Evolutionary conservation across 345 rosid genomes (phyloP).

Genomic region (Populus deltoides): DNA sequence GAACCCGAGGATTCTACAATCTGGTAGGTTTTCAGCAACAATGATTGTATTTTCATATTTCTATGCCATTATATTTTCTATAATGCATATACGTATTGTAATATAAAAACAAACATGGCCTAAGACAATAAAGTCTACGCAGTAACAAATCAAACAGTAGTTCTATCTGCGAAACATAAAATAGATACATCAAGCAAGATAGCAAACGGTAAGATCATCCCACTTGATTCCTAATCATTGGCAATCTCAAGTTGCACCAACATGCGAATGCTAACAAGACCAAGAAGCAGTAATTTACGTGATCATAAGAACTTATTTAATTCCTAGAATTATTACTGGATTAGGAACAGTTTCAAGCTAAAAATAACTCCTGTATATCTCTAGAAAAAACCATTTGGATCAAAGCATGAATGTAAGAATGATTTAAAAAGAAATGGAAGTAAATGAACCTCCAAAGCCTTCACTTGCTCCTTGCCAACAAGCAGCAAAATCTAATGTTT

Average conservation of each 20-base stretch:
- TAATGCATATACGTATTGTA: background rate
- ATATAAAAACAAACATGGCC: background rate
- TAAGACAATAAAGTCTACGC: background rate
- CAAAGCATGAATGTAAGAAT: background rate
- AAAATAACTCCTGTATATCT: background rate
- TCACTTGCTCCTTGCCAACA: conserved; percentile 86
- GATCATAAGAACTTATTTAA: background rate
- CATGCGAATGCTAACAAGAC: background rate
- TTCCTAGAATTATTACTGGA: background rate
- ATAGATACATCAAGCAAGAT: background rate
- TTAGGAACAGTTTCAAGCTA: background rate
- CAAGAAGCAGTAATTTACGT: background rate
- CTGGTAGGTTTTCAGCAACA: background rate
- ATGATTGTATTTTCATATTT: background rate
- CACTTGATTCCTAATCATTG: background rate
- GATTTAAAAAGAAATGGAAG: background rate
- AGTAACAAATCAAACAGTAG: background rate
- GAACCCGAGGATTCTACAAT: background rate
- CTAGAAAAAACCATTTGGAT: background rate
- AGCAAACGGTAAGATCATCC: background rate
- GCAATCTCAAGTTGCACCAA: background rate
- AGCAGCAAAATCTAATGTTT: conserved; percentile 92
- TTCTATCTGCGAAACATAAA: background rate
- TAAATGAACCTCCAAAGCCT: conserved; percentile 64
- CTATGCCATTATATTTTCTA: background rate